Conservation (phyloP, 768 basidiomycete genomes). For the Tylopilus intermedius region DNA sequence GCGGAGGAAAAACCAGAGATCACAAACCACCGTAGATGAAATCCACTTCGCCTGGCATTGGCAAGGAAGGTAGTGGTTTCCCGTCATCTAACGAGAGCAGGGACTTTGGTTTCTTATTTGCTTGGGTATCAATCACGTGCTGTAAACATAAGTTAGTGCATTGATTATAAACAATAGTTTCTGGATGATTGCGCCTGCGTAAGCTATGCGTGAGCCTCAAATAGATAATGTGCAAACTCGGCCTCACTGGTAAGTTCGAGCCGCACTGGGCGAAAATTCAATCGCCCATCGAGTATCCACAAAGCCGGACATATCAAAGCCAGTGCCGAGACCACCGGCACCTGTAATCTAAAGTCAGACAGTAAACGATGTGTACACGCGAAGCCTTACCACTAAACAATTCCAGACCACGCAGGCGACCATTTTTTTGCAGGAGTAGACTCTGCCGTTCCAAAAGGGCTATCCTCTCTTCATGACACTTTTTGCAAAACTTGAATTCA, state of each 20-base stretch:
- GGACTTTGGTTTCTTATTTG: slow-evolving; percentile 37
- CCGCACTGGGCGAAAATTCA: slow-evolving; percentile 60
- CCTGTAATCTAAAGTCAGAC: slow-evolving; percentile 35
- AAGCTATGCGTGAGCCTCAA: slow-evolving; percentile 1
- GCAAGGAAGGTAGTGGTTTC: slow-evolving; percentile 43
- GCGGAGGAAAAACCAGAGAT: not conserved
- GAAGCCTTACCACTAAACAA: slow-evolving; percentile 56
- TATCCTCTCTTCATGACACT: slow-evolving; percentile 36
- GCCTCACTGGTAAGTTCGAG: slow-evolving; percentile 56
- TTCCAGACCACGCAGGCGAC: slow-evolving; percentile 55
- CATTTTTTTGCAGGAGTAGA: slow-evolving; percentile 33
- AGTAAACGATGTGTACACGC: not conserved
- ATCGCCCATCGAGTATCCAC: slow-evolving; percentile 67
- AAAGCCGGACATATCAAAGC: slow-evolving; percentile 56
- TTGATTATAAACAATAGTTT: slow-evolving; percentile 58
- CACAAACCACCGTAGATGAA: slow-evolving; percentile 68
- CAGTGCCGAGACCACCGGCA: slow-evolving; percentile 70
- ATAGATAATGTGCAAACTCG: not conserved
- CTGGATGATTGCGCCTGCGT: slow-evolving; percentile 58
- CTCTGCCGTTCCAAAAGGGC: slow-evolving; percentile 26
- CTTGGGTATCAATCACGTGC: slow-evolving; percentile 47
- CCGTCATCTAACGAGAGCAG: slow-evolving; percentile 40
- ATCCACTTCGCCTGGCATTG: slow-evolving; percentile 55
- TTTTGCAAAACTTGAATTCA: slow-evolving; percentile 35
- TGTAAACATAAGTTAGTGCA: slow-evolving; percentile 56